Evolutionary conservation across 1,284 basidiomycete species (phyloP).

Genomic region (Malassezia brasiliensis): DNA sequence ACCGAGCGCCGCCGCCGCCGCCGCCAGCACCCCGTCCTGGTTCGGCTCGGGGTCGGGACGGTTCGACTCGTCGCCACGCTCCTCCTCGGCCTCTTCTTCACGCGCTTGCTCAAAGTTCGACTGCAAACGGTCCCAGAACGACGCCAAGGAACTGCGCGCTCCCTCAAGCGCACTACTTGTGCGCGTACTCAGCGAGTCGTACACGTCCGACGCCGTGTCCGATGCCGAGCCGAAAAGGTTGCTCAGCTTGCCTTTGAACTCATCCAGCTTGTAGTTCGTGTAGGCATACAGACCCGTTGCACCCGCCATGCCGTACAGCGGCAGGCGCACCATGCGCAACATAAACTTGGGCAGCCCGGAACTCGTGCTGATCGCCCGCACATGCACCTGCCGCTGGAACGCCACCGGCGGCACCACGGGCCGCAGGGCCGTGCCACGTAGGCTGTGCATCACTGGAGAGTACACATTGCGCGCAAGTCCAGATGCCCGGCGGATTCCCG

Average conservation of each 20-base stretch:
- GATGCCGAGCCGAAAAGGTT: conserved; percentile 24
- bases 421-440: not conserved
- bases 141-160: conserved; percentile 4
- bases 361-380: conserved; percentile 41
- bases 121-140: conserved; percentile 18
- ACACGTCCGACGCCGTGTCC: conserved; percentile 23
- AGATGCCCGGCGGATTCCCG: not conserved
- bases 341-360: conserved; percentile 33
- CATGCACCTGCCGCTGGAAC: conserved; percentile 28
- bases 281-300: conserved; percentile 42
- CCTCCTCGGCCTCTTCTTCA: not conserved
- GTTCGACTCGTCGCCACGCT: conserved; percentile 14
- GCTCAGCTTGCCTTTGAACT: not conserved
- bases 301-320: conserved; percentile 33
- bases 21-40: conserved; percentile 11
- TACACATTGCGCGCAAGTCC: not conserved
- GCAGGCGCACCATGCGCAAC: conserved; percentile 33
- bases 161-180: not conserved
- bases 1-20: conserved; percentile 24
- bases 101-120: not conserved
- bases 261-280: conserved; percentile 43
- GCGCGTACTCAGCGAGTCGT: conserved; percentile 19
- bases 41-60: not conserved
- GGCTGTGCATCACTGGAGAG: not conserved
- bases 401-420: not conserved